phyloP scores from a whole-genome alignment of 2,329 filamentous ascomycete genomes.

The Fusarium stilboides region DNA sequence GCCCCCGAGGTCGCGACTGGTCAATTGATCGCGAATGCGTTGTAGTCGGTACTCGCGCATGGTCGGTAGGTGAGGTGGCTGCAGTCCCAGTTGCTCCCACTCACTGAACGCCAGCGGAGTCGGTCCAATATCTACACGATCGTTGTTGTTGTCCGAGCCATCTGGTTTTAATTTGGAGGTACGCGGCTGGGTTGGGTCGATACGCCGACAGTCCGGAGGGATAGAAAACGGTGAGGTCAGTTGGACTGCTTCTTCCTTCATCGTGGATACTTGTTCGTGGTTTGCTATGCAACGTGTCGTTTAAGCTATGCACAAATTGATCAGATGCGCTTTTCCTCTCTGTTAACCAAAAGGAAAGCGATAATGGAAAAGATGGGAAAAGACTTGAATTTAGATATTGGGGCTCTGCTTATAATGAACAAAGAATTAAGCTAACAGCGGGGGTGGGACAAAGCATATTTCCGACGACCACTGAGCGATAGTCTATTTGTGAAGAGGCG shows the following conservation, averaged over 20 bases:
- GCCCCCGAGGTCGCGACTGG: neutral
- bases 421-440: too few relatives aligned
- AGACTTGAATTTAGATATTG: too few relatives aligned
- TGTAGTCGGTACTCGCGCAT: constrained; percentile 1
- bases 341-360: too few relatives aligned
- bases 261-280: neutral
- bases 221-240: neutral
- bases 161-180: neutral
- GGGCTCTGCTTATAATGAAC: too few relatives aligned
- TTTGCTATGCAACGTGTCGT: too few relatives aligned
- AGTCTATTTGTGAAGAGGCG: too few relatives aligned
- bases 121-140: constrained; percentile 6
- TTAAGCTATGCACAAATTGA: too few relatives aligned
- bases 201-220: neutral
- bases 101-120: constrained; percentile 3
- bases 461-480: too few relatives aligned
- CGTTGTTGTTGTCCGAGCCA: constrained; percentile 1
- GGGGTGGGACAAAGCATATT: too few relatives aligned
- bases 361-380: too few relatives aligned
- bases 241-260: neutral
- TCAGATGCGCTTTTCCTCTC: too few relatives aligned
- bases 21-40: neutral
- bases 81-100: neutral
- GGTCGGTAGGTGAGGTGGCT: constrained; percentile 2
- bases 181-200: neutral